Conservation (phyloP, 257 asterid species). For the Lycium barbarum region DNA sequence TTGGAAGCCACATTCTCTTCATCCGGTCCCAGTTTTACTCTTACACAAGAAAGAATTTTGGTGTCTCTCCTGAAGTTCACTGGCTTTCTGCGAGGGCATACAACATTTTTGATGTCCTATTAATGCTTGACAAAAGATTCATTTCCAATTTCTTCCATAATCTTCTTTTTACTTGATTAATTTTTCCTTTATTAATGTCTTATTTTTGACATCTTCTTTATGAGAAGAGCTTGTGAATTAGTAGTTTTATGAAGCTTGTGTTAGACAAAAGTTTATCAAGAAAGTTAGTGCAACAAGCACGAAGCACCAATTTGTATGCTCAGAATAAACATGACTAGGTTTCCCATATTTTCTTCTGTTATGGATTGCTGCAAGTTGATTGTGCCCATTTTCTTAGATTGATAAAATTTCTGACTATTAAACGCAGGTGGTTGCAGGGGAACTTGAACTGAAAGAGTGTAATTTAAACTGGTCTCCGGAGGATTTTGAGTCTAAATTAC, state of each 20-base stretch:
- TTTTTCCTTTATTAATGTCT: conserved; percentile 6
- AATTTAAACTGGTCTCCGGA: conserved; percentile 94
- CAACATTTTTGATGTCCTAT: background rate
- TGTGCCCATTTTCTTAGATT: conserved; percentile 25
- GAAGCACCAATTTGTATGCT: conserved; percentile 21
- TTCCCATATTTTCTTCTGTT: conserved; percentile 22
- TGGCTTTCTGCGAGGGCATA: background rate
- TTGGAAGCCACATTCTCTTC: conserved; percentile 18
- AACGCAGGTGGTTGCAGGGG: conserved; percentile 94
- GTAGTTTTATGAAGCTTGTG: conserved; percentile 22
- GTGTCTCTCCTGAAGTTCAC: background rate
- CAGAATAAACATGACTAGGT: background rate
- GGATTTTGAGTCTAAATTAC: conserved; percentile 92
- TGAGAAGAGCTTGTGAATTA: conserved; percentile 1
- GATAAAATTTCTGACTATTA: conserved; percentile 26
- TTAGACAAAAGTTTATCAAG: conserved; percentile 1
- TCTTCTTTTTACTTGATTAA: conserved; percentile 7
- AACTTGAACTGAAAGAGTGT: conserved; percentile 92
- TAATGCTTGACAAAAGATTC: conserved; percentile 10
- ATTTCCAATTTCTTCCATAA: background rate
- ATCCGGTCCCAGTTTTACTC: conserved; percentile 11
- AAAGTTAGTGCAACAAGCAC: conserved; percentile 10
- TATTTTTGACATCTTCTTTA: background rate
- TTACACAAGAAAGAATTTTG: background rate
- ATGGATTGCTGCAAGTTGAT: conserved; percentile 22